Evolutionary conservation across 225 moss, liverwort and hornwort species (phyloP).

Genomic region (Asterella californica): DNA sequence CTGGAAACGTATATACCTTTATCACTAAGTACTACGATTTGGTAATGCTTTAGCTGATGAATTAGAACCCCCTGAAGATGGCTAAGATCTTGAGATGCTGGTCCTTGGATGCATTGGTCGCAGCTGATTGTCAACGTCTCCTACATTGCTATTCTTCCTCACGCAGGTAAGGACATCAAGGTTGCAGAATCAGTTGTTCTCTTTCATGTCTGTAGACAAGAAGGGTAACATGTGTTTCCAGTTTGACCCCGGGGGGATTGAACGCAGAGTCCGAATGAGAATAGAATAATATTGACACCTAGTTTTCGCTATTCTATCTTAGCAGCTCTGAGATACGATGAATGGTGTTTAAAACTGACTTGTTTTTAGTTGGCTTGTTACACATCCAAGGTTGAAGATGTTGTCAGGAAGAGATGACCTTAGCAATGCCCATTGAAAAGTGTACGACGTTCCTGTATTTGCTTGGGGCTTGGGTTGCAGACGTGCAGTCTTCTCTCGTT

Average conservation of each 20-base stretch:
- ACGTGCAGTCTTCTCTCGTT: conserved; percentile 56
- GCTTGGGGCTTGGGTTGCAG: conserved; percentile 34
- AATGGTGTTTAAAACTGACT: background rate
- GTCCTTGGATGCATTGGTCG: conserved; percentile 24
- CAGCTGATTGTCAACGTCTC: conserved; percentile 70
- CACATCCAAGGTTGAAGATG: background rate
- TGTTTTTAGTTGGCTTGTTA: background rate
- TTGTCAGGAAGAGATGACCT: no score
- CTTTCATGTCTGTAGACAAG: background rate
- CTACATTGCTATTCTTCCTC: conserved; percentile 77
- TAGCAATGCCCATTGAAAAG: no score
- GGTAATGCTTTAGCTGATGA: no score
- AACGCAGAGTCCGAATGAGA: background rate
- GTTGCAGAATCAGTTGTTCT: background rate
- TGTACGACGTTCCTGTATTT: background rate
- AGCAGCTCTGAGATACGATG: background rate
- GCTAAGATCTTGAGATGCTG: background rate
- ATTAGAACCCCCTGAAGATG: no score
- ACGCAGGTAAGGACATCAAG: conserved; percentile 48
- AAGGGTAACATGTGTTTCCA: background rate
- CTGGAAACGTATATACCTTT: no score
- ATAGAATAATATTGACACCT: background rate
- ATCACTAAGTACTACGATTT: no score
- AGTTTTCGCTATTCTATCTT: background rate
- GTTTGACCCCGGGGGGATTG: background rate